Evolutionary conservation across 1,139 yeast species (phyloP).

Genomic region (Hansenula lynferdii): DNA sequence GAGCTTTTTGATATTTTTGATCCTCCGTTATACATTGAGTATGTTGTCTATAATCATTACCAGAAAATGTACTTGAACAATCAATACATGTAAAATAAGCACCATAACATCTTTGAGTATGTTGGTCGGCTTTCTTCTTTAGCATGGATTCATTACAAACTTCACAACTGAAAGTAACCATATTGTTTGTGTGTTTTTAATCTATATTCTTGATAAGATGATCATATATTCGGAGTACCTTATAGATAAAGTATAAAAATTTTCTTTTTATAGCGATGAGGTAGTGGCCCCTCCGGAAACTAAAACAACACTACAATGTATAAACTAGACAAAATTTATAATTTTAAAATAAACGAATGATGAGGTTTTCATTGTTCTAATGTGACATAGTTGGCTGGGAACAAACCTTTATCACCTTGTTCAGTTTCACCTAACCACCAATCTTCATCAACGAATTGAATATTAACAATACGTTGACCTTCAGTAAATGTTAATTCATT

Average conservation of each 20-base stretch:
- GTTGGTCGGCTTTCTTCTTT: slow-evolving; percentile 85
- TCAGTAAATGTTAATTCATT: slow-evolving; percentile 82
- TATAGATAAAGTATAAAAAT: no score
- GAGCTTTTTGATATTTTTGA: slow-evolving; percentile 84
- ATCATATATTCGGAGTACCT: no score
- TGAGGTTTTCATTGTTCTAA: slow-evolving; percentile 26
- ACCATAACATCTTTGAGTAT: slow-evolving; percentile 72
- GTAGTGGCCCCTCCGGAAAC: no score
- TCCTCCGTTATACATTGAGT: slow-evolving; percentile 92
- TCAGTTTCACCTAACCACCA: slow-evolving; percentile 91
- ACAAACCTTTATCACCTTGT: slow-evolving; percentile 73
- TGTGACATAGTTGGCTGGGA: slow-evolving; percentile 86
- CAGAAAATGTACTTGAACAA: slow-evolving; percentile 79
- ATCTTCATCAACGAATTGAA: slow-evolving; percentile 88
- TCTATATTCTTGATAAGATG: background rate
- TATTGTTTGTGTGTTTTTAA: slow-evolving; percentile 10
- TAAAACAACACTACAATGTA: no score
- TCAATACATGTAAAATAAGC: slow-evolving; percentile 94
- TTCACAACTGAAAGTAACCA: slow-evolving; percentile 40
- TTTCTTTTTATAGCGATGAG: slow-evolving; percentile 2
- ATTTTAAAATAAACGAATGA: no score
- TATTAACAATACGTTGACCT: slow-evolving; percentile 75
- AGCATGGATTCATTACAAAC: slow-evolving; percentile 89
- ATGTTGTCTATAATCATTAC: slow-evolving; percentile 64
- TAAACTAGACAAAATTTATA: no score